phyloP scores from a whole-genome alignment of 1,139 yeast species.

The Blastobotrys aristatus region DNA sequence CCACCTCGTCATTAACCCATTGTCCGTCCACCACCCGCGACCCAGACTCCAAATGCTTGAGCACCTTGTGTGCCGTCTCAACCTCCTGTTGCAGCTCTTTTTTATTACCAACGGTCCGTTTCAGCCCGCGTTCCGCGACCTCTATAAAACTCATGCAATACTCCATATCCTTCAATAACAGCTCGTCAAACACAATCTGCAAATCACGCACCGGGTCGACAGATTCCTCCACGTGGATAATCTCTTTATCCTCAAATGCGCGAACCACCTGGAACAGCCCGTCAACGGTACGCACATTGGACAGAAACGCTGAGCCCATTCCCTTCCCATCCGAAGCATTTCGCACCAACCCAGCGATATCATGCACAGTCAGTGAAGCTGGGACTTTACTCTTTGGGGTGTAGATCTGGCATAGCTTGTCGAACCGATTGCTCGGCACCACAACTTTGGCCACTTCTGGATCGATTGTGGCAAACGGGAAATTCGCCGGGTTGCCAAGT shows the following conservation, averaged over 20 bases:
- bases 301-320: conserved; percentile 91
- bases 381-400: conserved; percentile 72
- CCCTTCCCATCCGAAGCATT: conserved; percentile 97
- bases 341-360: conserved; percentile 92
- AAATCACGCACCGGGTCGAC: conserved; percentile 89
- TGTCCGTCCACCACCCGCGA: conserved; percentile 81
- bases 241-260: conserved; percentile 91
- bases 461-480: conserved; percentile 95
- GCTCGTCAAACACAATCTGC: conserved; percentile 80
- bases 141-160: conserved; percentile 83
- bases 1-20: conserved; percentile 88
- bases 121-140: conserved; percentile 69
- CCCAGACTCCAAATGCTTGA: conserved; percentile 68
- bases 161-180: conserved; percentile 90
- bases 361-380: conserved; percentile 84
- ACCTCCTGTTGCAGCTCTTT: conserved; percentile 72
- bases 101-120: conserved; percentile 43
- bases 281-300: conserved; percentile 93
- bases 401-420: conserved; percentile 60
- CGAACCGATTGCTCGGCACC: conserved; percentile 86
- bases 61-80: conserved; percentile 65
- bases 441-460: conserved; percentile 95
- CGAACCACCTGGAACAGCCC: conserved; percentile 94
- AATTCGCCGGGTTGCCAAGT: conserved; percentile 93
- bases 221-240: conserved; percentile 72